Evolutionary conservation across 352 stramenopile species (phyloP), one percentile per base, ranked within the genome.

Genomic region (Chrysophaeum taylorii): DNA sequence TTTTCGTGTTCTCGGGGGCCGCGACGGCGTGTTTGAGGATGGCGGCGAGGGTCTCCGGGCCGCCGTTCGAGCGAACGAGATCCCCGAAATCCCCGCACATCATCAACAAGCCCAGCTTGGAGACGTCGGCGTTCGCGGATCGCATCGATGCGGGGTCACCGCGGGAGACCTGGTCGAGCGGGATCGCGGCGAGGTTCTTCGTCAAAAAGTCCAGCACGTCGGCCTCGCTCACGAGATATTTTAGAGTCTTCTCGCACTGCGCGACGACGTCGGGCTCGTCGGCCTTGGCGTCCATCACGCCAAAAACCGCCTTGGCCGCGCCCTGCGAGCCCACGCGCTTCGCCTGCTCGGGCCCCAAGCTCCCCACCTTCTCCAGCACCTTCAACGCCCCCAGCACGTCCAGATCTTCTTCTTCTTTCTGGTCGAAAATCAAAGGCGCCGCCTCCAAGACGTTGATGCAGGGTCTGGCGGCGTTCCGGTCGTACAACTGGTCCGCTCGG

Each of bases 81-180:
- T 41, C 68, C 4, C 36, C n/a, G 29, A 72, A 72, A 37, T 72
- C 68, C n/a, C 68, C 68, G 48, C 68, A 72, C 52, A 72, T 50
- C 23, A 70, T 31, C 54, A 73, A 23, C 12, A 50, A 36, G 18
- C 69, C 69, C 14, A 73, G 69, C 33, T 41, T 52, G 29, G 25
- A 60, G 31, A 64, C 39, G 18, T 35, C 69, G 39, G 39, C 50
- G 23, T 14, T 2, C 14, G 25, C 36, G 29, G 7, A 25, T 4
- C 23, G 37, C 36, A 66, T 53, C n/a, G 62, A 52, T 37, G 12
- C 35, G 25, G 57, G 39, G 57, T 73, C 54, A 37, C 69, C 39
- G 36, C n/a, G 21, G 5, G n/a, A 14, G 52, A 37, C 12, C 4
- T 9, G 12, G 52, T 12, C 25, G 4, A 37, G 12, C 27, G 36